phyloP scores from a whole-genome alignment of 306 rosid species.

The Dryas drummondii region DNA sequence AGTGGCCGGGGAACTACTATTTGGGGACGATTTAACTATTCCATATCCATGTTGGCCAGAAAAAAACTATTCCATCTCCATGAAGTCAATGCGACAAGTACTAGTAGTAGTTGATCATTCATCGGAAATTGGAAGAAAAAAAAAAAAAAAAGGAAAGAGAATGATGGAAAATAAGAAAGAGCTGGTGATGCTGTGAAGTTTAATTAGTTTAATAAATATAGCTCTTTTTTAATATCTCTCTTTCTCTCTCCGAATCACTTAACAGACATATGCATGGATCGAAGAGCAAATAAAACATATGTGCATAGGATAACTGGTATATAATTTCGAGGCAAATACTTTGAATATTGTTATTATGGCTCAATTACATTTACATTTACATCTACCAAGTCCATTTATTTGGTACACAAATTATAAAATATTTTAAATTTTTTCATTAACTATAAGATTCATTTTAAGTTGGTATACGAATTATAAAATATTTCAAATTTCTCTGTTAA shows the following conservation, averaged over 20 bases:
- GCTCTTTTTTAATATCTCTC: neutral
- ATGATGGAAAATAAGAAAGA: neutral
- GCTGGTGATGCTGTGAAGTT: neutral
- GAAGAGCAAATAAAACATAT: slow-evolving; percentile 6
- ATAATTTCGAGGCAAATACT: neutral
- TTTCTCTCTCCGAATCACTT: slow-evolving; percentile 9
- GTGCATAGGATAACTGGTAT: neutral
- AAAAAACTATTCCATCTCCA: neutral
- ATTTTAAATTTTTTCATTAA: too few species aligned
- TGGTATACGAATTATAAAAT: too few species aligned
- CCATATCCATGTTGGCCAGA: neutral
- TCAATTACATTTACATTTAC: too few species aligned
- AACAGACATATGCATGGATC: slow-evolving; percentile 6
- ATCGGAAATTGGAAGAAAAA: slow-evolving; percentile 5
- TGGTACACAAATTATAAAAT: too few species aligned
- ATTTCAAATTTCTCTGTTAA: too few species aligned
- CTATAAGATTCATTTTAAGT: too few species aligned
- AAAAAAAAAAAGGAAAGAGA: neutral
- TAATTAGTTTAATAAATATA: neutral
- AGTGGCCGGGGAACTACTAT: neutral
- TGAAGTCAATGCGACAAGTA: neutral
- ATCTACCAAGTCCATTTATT: too few species aligned
- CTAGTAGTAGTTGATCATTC: neutral
- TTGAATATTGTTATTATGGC: too few species aligned
- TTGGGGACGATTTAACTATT: neutral